Base-by-base conservation (phyloP, 2,329 filamentous ascomycete species). In the Alternaria infectoria region DNA sequence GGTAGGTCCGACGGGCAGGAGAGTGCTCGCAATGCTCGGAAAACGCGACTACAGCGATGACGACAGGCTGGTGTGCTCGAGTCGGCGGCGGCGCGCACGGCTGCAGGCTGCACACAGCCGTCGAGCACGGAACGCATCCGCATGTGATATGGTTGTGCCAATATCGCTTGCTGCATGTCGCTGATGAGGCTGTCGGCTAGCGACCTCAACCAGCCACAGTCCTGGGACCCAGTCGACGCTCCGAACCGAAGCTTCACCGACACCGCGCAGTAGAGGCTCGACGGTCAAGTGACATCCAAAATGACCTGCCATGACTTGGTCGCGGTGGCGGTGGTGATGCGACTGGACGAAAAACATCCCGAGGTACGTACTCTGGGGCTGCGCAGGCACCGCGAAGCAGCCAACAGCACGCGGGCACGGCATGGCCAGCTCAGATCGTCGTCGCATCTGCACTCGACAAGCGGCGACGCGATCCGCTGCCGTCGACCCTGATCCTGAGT, bases 381-480 rank as follows among this genome's bases (percentile, higher is more conserved):
- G 61, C 61, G 61, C 57, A 61, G 57, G 50, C 30, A 28, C 26
- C 40, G 19, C 40, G 26, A 43, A 52, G 45, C 46, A 45, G 54
- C 58, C 59, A 61, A 67, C 67, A 55, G 61, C 55, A 50, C 21
- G 64, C 65, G 56, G 47, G 61, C 68, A 68, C 68, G 61, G 59
- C 69, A 71, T 62, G 67, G 68, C 67, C 72, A 72, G 57, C 59
- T 64, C 70, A 64, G 69, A 74, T 72, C 69, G 70, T 70, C 70
- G 60, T 59, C 69, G 72, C 66, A 64, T 65, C 57, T 59, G 62
- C 54, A 55, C 58, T 65, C 60, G 58, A 67, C 57, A 67, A 62
- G 62, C 65, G 59, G 59, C 65, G 62, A 66, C 69, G 71, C 71
- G 70, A 75, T 64, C 61, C 64, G 62, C 64, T 68, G 70, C 68